phyloP scores from a whole-genome alignment of 208 protist genomes.

The Vickermania spadyakhi region DNA sequence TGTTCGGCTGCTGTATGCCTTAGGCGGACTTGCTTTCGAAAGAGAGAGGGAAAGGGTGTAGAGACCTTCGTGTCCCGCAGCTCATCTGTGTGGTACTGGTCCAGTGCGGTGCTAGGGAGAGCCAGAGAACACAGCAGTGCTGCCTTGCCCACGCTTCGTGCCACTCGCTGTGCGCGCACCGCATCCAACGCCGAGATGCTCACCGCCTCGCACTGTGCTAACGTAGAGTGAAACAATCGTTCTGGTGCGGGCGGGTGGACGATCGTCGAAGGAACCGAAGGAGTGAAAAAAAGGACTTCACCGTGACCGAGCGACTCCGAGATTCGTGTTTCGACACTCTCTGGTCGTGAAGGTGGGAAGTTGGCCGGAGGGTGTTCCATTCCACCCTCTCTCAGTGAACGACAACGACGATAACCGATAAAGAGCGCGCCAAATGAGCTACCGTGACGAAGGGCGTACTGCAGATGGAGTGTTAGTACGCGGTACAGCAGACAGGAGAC shows the following conservation, averaged over 20 bases:
- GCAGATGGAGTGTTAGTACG: conserved; percentile 23
- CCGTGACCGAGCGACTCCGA: not conserved
- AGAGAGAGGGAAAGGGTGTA: no score
- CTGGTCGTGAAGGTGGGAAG: no score
- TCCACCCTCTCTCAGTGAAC: no score
- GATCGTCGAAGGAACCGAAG: no score
- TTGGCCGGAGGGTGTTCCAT: conserved; percentile 27
- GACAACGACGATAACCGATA: conserved; percentile 52
- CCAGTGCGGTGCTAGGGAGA: no score
- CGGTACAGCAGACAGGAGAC: conserved; percentile 34
- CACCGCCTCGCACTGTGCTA: no score
- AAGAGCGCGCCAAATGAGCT: conserved; percentile 58
- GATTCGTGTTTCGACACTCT: not conserved
- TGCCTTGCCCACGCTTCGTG: conserved; percentile 45
- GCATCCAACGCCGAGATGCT: no score
- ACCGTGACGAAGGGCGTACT: conserved; percentile 43
- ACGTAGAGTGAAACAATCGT: not conserved
- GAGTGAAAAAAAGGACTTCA: not conserved
- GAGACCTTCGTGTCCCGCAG: no score
- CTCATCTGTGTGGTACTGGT: no score
- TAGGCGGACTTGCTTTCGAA: no score
- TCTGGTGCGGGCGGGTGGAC: not conserved
- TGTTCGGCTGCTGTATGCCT: no score
- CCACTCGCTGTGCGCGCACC: conserved; percentile 29
- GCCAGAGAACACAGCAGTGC: conserved; percentile 15